Evolutionary conservation across 1,284 basidiomycete species (phyloP), one percentile per base, ranked within the genome.

Genomic region (Vanrija sp.): DNA sequence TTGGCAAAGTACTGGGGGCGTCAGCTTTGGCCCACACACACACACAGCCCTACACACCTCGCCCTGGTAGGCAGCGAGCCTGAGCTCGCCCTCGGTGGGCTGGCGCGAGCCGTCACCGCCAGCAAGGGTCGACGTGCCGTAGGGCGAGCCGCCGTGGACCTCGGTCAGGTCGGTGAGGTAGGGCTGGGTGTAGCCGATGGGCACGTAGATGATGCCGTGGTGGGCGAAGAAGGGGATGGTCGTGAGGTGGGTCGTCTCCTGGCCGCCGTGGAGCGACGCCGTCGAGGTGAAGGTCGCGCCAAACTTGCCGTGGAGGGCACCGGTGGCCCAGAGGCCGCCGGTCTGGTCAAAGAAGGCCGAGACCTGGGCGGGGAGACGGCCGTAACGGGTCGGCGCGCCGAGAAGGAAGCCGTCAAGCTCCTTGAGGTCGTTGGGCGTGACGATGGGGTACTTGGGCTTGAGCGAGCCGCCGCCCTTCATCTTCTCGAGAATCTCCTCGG

Each of bases 381-480:
- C 80, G 74, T 89, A 79, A 57, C 87, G 85, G 42, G 90, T 92
- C 54, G 89, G 89, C 67, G 92, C 80, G 61, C 90, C 91, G 65
- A 81, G 71, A 60, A 82, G 67, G 68, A 80, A 72, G 48, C 80
- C 80, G 62, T 81, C 80, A 55, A 73, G 87, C 51, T 85, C 75
- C 57, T 79, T 76, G 63, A 96, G 81, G 54, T 85, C 81, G 6
- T 81, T 78, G 43, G 87, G 83, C 16, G 80, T 80, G 71, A 93
- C 80, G 69, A 88, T 70, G 43, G 90, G 89, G 80, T 89, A 88
- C 61, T 81, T 78, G 58, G 84, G 71, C 57, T 74, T 73, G 56
- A 77, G 72, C 8, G 70, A 76, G 45, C 69, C 69, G 57, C 75
- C 75, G 52, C 89, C 91, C 78, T 87, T 77, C 83, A 96, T 85